Conservation (phyloP, 176 grass and related monocot genomes). For the Carex parvula region DNA sequence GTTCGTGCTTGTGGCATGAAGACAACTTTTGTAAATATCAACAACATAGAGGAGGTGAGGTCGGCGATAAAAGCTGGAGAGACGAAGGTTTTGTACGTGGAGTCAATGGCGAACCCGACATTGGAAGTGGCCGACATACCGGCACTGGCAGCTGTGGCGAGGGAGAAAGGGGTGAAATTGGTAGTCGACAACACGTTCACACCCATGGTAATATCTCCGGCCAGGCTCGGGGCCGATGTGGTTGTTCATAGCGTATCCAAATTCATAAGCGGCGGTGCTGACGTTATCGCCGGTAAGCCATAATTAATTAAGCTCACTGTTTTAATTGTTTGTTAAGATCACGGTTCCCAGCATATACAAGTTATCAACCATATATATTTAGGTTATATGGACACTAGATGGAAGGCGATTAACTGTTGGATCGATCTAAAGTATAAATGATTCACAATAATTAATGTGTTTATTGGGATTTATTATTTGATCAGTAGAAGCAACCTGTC, state of each 20-base stretch:
- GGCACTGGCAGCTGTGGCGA: conserved; percentile 62
- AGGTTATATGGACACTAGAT: background rate
- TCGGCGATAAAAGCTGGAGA: conserved; percentile 46
- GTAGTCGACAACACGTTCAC: conserved; percentile 98
- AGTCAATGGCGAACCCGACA: conserved; percentile 89
- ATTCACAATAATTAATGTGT: no score
- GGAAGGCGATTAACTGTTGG: no score
- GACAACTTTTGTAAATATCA: conserved; percentile 68
- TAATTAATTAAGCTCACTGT: background rate
- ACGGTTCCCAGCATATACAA: background rate
- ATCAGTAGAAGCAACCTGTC: no score
- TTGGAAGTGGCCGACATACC: conserved; percentile 80
- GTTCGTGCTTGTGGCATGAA: conserved; percentile 48
- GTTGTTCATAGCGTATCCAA: conserved; percentile 96
- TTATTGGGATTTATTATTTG: no score
- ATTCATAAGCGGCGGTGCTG: conserved; percentile 96
- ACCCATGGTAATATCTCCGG: conserved; percentile 72
- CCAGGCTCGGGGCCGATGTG: conserved; percentile 76
- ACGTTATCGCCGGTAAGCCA: conserved; percentile 80
- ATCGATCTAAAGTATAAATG: no score
- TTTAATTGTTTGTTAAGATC: background rate
- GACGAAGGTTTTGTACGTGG: conserved; percentile 80
- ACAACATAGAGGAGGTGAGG: conserved; percentile 66
- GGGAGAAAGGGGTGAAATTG: conserved; percentile 70
- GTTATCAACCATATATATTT: background rate